Conservation (phyloP, 1,139 yeast species). For the Candida glucosophila region DNA sequence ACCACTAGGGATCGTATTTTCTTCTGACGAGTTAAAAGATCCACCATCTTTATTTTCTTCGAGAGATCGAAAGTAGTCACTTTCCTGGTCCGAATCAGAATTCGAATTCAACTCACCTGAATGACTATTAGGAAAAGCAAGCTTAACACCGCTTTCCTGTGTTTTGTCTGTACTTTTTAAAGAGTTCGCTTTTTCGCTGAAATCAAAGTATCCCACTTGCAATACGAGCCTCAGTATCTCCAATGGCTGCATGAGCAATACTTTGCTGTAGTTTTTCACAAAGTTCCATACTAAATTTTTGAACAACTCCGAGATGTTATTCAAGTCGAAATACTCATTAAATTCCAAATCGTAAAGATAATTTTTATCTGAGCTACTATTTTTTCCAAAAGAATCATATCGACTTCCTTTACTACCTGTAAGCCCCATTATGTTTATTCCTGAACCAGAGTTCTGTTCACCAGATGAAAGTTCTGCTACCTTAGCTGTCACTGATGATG, state of each 20-base stretch:
- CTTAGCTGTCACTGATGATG: slow-evolving; percentile 10
- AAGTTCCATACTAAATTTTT: slow-evolving; percentile 52
- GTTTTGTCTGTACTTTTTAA: slow-evolving; percentile 4
- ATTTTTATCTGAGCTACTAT: slow-evolving; percentile 25
- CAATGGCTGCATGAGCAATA: slow-evolving; percentile 76
- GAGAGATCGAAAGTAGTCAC: slow-evolving; percentile 13
- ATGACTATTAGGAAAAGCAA: too few species aligned
- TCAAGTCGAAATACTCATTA: slow-evolving; percentile 54
- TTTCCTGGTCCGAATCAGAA: slow-evolving; percentile 2
- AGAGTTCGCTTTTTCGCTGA: slow-evolving; percentile 6
- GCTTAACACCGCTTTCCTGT: slow-evolving; percentile 1
- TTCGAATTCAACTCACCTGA: too few species aligned
- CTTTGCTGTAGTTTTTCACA: slow-evolving; percentile 57
- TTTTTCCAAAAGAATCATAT: neutral
- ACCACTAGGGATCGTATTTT: slow-evolving; percentile 3
- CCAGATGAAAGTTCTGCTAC: slow-evolving; percentile 5
- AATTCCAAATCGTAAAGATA: slow-evolving; percentile 59
- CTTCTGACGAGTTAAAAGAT: slow-evolving; percentile 32
- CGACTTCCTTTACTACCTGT: neutral
- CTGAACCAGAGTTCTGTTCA: slow-evolving; percentile 5
- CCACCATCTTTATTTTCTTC: slow-evolving; percentile 49
- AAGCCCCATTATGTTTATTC: slow-evolving; percentile 3
- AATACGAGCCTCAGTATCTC: slow-evolving; percentile 72
- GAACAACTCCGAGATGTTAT: slow-evolving; percentile 46
- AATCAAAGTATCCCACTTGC: slow-evolving; percentile 64